Base-by-base conservation (phyloP, 1,139 yeast genomes). In the Candida glucosophila region DNA sequence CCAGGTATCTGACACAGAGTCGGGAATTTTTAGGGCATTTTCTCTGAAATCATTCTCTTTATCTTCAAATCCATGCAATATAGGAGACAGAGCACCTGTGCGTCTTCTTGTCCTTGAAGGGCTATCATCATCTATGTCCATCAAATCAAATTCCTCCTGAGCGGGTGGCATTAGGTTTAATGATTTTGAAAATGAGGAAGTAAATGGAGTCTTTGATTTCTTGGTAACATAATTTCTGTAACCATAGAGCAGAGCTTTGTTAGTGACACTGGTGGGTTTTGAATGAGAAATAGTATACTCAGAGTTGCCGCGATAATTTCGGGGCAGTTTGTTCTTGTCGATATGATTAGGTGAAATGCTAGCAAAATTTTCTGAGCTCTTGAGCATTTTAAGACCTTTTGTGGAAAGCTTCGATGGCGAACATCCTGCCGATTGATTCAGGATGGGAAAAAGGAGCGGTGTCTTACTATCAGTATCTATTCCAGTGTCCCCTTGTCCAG, bases 371-470 rank as follows among this genome's bases (percentile, higher is more conserved):
- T 47, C 50, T 18, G 57, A 44, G 35, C 51, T 55, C 29, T 55
- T 56, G 35, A 55, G 55, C 55, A 55, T 47, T 29, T 52, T 55
- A 33, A 51, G 48, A 3, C 58, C 57, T 23, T 51, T 56, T 15
- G 44, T 32, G 8, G 54, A 55, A 17, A 45, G 31, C 29, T 51
- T 52, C 3, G 60, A 50, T 2, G 65, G 64, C 5, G 63, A 53
- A 33, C 45, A 43, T 22, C n/a, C n/a, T 15, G 22, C 19, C 14
- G 22, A 22, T 16, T 16, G 18, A n/a, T n/a, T n/a, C n/a, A n/a
- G n/a, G n/a, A 16, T 16, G n/a, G 8, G 8, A 16, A 16, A 16
- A 8, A 16, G 18, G 9, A 8, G 9, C 8, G 8, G 8, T 16
- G 18, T 8, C n/a, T 16, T 16, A 8, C n/a, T n/a, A 16, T 16